phyloP scores from a whole-genome alignment of 345 rosid genomes.

The Angophora floribunda region DNA sequence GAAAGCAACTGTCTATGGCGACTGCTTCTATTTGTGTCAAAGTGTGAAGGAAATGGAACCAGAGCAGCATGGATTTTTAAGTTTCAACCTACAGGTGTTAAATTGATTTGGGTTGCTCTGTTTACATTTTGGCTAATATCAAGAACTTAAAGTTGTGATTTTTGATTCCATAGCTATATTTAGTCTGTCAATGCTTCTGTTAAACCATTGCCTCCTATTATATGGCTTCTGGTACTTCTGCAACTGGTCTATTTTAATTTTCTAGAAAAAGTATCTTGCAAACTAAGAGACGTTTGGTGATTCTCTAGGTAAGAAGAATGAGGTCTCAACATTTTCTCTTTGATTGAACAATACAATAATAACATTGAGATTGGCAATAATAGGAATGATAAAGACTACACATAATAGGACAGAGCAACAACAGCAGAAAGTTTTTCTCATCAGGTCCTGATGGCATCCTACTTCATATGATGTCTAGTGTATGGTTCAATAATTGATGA shows the following conservation, averaged over 20 bases:
- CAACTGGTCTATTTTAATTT: background rate
- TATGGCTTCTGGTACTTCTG: background rate
- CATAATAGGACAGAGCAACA: background rate
- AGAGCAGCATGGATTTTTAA: background rate
- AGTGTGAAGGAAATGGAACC: background rate
- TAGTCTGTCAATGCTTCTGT: background rate
- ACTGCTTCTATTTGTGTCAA: background rate
- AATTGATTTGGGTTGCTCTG: background rate
- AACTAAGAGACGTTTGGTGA: background rate
- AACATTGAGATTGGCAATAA: background rate
- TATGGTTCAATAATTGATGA: background rate
- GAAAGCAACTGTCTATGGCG: background rate
- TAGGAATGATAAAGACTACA: background rate
- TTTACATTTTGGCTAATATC: background rate
- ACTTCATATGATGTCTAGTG: background rate
- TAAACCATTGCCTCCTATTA: background rate
- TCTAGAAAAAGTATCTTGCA: background rate
- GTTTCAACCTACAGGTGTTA: background rate
- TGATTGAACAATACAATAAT: background rate
- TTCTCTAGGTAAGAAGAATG: background rate
- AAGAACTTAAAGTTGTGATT: background rate
- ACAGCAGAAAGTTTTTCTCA: background rate
- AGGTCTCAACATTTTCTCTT: background rate
- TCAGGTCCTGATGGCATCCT: background rate
- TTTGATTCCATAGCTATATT: background rate